Evolutionary conservation across 2,329 filamentous ascomycete genomes (phyloP).

Genomic region (Monilinia aucupariae): DNA sequence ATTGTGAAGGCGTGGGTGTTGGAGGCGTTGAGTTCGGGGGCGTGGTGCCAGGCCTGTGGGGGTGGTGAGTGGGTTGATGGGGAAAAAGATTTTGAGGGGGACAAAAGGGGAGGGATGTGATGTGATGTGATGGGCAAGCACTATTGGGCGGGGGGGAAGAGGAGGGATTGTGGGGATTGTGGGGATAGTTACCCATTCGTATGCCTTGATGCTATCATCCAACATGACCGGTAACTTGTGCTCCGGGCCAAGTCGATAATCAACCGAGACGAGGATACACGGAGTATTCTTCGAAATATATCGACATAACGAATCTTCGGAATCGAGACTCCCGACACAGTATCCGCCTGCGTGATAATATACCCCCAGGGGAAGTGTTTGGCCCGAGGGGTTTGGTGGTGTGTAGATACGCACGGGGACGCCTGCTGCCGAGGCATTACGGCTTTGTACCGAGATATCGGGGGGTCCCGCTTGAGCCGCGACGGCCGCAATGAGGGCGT

Average conservation of each 20-base stretch:
- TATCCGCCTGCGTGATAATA: constrained; percentile 56
- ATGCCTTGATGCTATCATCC: constrained; percentile 2
- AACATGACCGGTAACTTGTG: constrained; percentile 7
- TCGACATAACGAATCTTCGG: constrained; percentile 52
- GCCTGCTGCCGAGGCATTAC: constrained; percentile 19
- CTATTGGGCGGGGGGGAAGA: neutral
- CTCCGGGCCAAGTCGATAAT: constrained; percentile 43
- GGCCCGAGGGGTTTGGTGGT: constrained; percentile 9
- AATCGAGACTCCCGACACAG: constrained; percentile 58
- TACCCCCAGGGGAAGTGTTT: constrained; percentile 42
- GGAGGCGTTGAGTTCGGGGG: constrained; percentile 17
- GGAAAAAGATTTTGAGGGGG: neutral
- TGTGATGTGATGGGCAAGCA: neutral
- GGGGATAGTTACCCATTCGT: neutral
- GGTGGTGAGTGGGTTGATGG: neutral
- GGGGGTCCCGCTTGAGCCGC: constrained; percentile 21
- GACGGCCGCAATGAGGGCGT: constrained; percentile 16
- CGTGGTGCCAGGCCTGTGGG: constrained; percentile 22
- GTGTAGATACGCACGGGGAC: constrained; percentile 29
- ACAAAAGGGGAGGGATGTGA: no score
- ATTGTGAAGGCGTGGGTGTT: constrained; percentile 23
- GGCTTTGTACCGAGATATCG: constrained; percentile 20
- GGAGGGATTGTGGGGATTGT: no score
- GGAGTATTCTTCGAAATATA: constrained; percentile 46
- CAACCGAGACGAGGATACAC: constrained; percentile 50